Conservation (phyloP, 768 basidiomycete genomes). For the Scleroderma citrinum region DNA sequence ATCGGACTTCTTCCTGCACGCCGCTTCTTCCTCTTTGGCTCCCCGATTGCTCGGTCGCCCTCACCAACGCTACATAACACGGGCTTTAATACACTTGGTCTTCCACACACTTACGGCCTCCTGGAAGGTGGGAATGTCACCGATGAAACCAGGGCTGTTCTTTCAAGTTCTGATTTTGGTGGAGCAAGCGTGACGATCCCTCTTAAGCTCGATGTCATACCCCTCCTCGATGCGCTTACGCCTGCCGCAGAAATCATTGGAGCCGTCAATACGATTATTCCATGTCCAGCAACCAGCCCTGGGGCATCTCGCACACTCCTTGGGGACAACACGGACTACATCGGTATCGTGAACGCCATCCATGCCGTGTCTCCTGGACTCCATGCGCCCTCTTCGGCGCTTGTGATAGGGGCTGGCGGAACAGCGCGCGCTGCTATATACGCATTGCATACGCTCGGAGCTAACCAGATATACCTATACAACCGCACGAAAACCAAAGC, state of each 20-base stretch:
- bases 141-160: constrained; percentile 55
- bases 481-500: constrained; percentile 82
- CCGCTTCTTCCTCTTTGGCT: constrained; percentile 84
- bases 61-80: constrained; percentile 94
- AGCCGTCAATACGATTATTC: constrained; percentile 91
- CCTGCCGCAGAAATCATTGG: constrained; percentile 82
- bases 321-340: constrained; percentile 97
- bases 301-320: constrained; percentile 44
- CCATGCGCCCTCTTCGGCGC: constrained; percentile 39
- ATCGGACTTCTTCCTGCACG: constrained; percentile 72
- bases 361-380: constrained; percentile 34
- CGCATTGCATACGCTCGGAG: constrained; percentile 67
- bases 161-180: constrained; percentile 72
- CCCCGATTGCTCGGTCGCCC: constrained; percentile 82
- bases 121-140: constrained; percentile 67
- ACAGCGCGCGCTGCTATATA: constrained; percentile 94
- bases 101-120: constrained; percentile 79
- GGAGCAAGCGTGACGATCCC: constrained; percentile 98
- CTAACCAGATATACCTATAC: constrained; percentile 72
- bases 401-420: constrained; percentile 94
- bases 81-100: constrained; percentile 70
- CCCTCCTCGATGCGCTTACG: constrained; percentile 72
- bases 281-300: constrained; percentile 26
- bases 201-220: constrained; percentile 86
- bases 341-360: constrained; percentile 69